These are phyloP conservation scores for Peronosclerospora sorghi DNA, from an alignment of 352 stramenopile genomes.

Conservation along the genomic window DNA sequence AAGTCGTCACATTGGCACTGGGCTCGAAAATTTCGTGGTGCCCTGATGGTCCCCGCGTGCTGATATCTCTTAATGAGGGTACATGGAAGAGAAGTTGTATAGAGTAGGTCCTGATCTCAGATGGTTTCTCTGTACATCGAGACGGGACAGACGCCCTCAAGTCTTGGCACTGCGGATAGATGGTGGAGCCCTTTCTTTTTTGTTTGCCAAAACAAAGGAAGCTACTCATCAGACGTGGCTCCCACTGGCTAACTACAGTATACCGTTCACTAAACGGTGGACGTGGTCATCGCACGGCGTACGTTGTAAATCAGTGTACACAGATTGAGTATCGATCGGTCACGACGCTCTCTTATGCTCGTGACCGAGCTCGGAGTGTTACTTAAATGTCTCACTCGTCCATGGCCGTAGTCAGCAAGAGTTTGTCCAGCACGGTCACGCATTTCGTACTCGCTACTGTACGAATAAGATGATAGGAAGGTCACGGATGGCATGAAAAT, in stretches of 20 bases:
- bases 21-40: too few relatives aligned
- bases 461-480: too few relatives aligned
- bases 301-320: too few relatives aligned
- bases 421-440: too few relatives aligned
- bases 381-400: not conserved
- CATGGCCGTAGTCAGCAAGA: not conserved
- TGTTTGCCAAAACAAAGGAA: not conserved
- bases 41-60: too few relatives aligned
- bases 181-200: constrained; percentile 1
- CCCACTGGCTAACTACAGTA: not conserved
- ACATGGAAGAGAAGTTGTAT: too few relatives aligned
- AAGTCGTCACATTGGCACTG: too few relatives aligned
- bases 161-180: constrained; percentile 11
- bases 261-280: constrained; percentile 2
- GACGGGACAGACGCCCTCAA: constrained; percentile 13
- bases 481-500: not conserved
- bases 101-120: too few relatives aligned
- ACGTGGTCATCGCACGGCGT: constrained; percentile 2
- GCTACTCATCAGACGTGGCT: constrained; percentile 1
- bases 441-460: too few relatives aligned
- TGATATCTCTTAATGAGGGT: too few relatives aligned
- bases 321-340: constrained; percentile 22
- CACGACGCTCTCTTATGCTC: constrained; percentile 7
- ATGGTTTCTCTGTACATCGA: constrained; percentile 3
- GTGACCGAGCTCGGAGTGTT: too few relatives aligned